Evolutionary conservation across 345 rosid species (phyloP).

Genomic region (Camelina sativa): DNA sequence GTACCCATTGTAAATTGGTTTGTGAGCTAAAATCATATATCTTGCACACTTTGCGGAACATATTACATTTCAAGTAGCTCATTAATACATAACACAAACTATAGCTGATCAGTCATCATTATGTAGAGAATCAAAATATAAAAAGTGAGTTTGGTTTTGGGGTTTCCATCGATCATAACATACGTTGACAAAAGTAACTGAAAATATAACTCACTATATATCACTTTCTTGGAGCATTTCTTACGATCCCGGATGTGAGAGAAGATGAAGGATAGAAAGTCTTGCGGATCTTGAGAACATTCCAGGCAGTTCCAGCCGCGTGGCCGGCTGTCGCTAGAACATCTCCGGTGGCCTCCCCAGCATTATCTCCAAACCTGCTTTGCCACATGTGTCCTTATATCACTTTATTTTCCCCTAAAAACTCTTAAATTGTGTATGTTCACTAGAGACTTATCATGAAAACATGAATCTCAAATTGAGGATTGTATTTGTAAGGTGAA

Average conservation of each 20-base stretch:
- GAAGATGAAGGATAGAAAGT: slow-evolving; percentile 73
- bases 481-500: background rate
- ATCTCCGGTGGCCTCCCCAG: slow-evolving; percentile 80
- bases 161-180: slow-evolving; percentile 13
- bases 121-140: slow-evolving; percentile 14
- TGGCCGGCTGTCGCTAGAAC: slow-evolving; percentile 83
- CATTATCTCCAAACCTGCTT: slow-evolving; percentile 74
- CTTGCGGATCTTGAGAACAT: slow-evolving; percentile 74
- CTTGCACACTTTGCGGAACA: background rate
- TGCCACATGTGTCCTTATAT: background rate
- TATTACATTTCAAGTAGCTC: background rate
- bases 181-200: slow-evolving; percentile 9
- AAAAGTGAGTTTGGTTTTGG: slow-evolving; percentile 18
- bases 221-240: slow-evolving; percentile 50
- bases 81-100: background rate
- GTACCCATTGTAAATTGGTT: background rate
- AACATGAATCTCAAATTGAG: background rate
- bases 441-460: slow-evolving; percentile 10
- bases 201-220: background rate
- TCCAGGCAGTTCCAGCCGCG: slow-evolving; percentile 73
- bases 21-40: background rate
- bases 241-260: slow-evolving; percentile 55
- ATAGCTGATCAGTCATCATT: background rate
- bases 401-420: background rate
- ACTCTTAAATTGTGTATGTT: background rate